Evolutionary conservation across 768 basidiomycete species (phyloP), one percentile per base, ranked within the genome.

Genomic region (Tylopilus felleus): DNA sequence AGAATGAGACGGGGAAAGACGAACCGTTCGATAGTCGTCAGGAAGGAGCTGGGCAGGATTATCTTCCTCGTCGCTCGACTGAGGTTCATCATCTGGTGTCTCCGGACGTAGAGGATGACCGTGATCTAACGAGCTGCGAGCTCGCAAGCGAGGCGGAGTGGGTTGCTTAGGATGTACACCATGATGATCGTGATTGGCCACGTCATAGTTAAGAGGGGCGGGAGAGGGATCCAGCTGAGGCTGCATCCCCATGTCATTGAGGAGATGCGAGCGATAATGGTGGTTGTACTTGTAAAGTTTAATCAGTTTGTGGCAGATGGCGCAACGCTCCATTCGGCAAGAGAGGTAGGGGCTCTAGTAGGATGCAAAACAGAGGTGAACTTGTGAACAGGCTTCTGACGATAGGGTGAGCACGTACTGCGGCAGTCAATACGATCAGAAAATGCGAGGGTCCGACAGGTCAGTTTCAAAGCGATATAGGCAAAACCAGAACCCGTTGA

Each of bases 281-380:
- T 8, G 47, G 9, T 25, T 41, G 33, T 55, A 62, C n/a, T 67
- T 45, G 38, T 54, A 21, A 9, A 29, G 60, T 35, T 47, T 3
- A 39, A 65, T n/a, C 17, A n/a, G 6, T 17, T 38, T 13, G 25
- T 49, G 42, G 38, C 64, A 67, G 36, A 65, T 50, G 45, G 53
- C 45, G 14, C 64, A 65, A 19, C 35, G 35, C 57, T 53, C 28
- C 55, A 67, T 59, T 41, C 28, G 21, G 27, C 0, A 22, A 17
- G n/a, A 22, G 7, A 22, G 49, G n/a, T n/a, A n/a, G n/a, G n/a
- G n/a, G n/a, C n/a, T n/a, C n/a, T n/a, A n/a, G 17, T 29, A 35
- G 19, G 52, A 35, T 19, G 17, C 8, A n/a, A 35, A 28, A 25
- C 48, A 16, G 39, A 22, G 28, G 33, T 25, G 25, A 41, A 6